Percentiles rank a stretch among this genome's conserved stretches.
These are phyloP conservation scores for Xylaria hypoxylon DNA, from an alignment of 2,329 filamentous ascomycete genomes.

Conservation along the genomic window DNA sequence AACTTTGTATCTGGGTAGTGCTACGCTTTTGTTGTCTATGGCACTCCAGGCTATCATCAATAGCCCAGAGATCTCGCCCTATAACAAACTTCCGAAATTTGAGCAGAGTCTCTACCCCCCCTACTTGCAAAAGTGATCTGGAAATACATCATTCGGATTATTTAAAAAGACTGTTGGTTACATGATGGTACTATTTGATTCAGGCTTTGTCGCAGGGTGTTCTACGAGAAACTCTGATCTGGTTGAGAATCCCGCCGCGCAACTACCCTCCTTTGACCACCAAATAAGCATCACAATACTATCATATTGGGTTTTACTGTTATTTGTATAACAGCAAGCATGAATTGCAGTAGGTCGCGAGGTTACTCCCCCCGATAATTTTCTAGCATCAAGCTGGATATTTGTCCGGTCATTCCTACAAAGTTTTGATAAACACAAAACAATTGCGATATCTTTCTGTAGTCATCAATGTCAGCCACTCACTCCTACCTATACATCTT, in stretches of 20 bases:
- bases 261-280: slow-evolving; percentile 11
- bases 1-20: slow-evolving; percentile 28
- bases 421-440: too few species aligned
- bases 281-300: not conserved
- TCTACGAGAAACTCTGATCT: slow-evolving; percentile 26
- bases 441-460: too few species aligned
- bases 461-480: too few species aligned
- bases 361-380: too few species aligned
- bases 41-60: slow-evolving; percentile 49
- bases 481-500: too few species aligned
- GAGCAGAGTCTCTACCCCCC: slow-evolving; percentile 25
- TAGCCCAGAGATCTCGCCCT: slow-evolving; percentile 35
- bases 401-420: too few species aligned
- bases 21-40: slow-evolving; percentile 58
- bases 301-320: slow-evolving; percentile 1
- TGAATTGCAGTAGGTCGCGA: not conserved
- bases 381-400: not conserved
- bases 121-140: slow-evolving; percentile 32
- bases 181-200: slow-evolving; percentile 19
- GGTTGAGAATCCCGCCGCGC: slow-evolving; percentile 17
- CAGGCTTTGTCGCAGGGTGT: slow-evolving; percentile 17
- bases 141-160: slow-evolving; percentile 23
- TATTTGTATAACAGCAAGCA: slow-evolving; percentile 16
- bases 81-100: slow-evolving; percentile 38
- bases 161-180: slow-evolving; percentile 30